phyloP scores from a whole-genome alignment of 2,329 filamentous ascomycete genomes.

The Cercospora beticola region DNA sequence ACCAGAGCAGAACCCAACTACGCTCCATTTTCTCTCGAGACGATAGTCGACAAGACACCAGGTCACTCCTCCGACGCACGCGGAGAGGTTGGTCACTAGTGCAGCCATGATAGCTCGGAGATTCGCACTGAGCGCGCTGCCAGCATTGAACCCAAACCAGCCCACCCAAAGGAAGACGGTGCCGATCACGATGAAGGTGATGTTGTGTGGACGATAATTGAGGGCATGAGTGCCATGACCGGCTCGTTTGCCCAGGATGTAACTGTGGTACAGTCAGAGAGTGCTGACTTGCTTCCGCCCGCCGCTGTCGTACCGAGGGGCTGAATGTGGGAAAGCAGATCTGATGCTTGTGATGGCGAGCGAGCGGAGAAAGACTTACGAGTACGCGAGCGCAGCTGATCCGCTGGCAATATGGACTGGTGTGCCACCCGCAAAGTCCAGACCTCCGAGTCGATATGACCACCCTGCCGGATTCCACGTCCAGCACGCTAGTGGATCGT shows the following conservation, averaged over 20 bases:
- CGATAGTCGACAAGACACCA: constrained; percentile 90
- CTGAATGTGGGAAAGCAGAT: not conserved
- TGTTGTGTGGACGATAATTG: constrained; percentile 90
- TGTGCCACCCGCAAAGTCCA: constrained; percentile 87
- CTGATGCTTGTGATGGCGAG: not conserved
- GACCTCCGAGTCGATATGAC: constrained; percentile 74
- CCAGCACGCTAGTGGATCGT: constrained; percentile 93
- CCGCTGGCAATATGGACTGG: constrained; percentile 90
- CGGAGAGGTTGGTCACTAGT: constrained; percentile 80
- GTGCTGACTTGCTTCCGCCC: not conserved
- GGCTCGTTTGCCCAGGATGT: constrained; percentile 83
- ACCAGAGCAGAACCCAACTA: constrained; percentile 88
- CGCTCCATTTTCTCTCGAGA: constrained; percentile 87
- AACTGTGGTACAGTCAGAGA: constrained; percentile 49
- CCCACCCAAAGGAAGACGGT: constrained; percentile 94
- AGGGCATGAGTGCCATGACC: constrained; percentile 84
- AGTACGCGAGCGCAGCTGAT: constrained; percentile 77
- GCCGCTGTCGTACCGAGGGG: not conserved
- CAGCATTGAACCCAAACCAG: constrained; percentile 97
- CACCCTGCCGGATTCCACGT: constrained; percentile 86
- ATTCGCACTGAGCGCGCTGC: constrained; percentile 74
- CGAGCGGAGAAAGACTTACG: not conserved
- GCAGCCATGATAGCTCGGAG: constrained; percentile 85
- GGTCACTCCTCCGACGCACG: constrained; percentile 79
- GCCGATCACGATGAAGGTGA: constrained; percentile 86